Conservation (phyloP, 805 yeast genomes). For the Candida fluviatilis region DNA sequence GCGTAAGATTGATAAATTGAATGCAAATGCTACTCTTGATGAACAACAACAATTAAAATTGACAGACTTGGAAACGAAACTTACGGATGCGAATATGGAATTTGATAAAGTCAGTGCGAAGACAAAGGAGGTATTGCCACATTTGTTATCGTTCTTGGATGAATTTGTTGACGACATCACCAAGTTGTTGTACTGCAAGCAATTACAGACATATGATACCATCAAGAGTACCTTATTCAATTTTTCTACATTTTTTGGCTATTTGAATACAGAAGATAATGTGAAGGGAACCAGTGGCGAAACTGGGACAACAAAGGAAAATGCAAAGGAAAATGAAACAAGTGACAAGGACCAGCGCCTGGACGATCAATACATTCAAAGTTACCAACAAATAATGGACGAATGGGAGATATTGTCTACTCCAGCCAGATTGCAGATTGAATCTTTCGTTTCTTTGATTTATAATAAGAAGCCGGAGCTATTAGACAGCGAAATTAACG, state of each 20-base stretch:
- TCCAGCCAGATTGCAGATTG: slow-evolving; percentile 34
- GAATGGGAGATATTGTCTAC: slow-evolving; percentile 38
- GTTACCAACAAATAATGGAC: slow-evolving; percentile 30
- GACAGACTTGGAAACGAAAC: slow-evolving; percentile 23
- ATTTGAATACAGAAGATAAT: slow-evolving; percentile 12
- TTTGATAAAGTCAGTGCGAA: slow-evolving; percentile 37
- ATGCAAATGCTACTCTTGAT: slow-evolving; percentile 25
- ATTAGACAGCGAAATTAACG: slow-evolving; percentile 31
- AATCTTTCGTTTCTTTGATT: slow-evolving; percentile 26
- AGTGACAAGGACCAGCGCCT: background rate
- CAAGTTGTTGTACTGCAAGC: slow-evolving; percentile 33
- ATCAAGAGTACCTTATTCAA: slow-evolving; percentile 18
- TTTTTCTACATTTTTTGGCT: slow-evolving; percentile 22
- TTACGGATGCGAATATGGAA: slow-evolving; percentile 24
- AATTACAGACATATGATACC: slow-evolving; percentile 28
- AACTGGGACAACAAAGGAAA: slow-evolving; percentile 7
- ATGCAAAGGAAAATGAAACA: background rate
- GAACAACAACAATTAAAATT: slow-evolving; percentile 37
- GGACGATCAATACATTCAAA: background rate
- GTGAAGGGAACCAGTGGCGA: background rate
- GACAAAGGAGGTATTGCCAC: slow-evolving; percentile 42
- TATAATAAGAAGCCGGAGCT: slow-evolving; percentile 34
- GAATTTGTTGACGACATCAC: slow-evolving; percentile 46
- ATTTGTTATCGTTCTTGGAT: slow-evolving; percentile 40
- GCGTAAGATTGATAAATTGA: slow-evolving; percentile 34